Percentiles rank a stretch among this genome's conserved stretches.
phyloP scores from a whole-genome alignment of 2,329 filamentous ascomycete species.

The Lachnellula willkommii region DNA sequence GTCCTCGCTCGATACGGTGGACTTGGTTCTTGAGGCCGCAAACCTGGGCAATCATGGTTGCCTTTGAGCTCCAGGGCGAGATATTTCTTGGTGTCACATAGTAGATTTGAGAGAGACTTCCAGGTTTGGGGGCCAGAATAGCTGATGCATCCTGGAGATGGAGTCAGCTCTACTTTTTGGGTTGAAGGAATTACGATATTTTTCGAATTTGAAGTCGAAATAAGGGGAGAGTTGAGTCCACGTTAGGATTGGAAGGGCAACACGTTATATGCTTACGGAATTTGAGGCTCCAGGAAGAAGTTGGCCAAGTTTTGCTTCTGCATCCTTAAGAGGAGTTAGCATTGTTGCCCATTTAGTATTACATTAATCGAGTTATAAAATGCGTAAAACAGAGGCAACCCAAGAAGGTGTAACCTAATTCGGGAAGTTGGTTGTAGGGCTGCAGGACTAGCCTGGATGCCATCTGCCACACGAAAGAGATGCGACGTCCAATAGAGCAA shows the following conservation, averaged over 20 bases:
- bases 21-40: slow-evolving; percentile 70
- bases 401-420: not conserved
- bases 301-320: slow-evolving; percentile 23
- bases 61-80: slow-evolving; percentile 96
- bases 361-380: not conserved
- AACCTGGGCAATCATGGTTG: slow-evolving; percentile 87
- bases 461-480: not conserved
- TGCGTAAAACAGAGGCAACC: not conserved
- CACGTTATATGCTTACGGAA: not conserved
- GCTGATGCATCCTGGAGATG: not conserved
- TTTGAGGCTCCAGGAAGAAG: slow-evolving; percentile 20
- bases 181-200: not conserved
- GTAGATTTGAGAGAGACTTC: slow-evolving; percentile 20
- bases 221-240: too few relatives aligned
- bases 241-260: too few relatives aligned
- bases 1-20: slow-evolving; percentile 79
- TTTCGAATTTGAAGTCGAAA: not conserved
- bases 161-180: not conserved
- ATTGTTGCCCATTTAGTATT: not conserved
- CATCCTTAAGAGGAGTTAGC: slow-evolving; percentile 12
- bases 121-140: slow-evolving; percentile 12
- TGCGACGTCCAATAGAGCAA: not conserved
- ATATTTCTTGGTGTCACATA: slow-evolving; percentile 80
- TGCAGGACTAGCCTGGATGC: not conserved
- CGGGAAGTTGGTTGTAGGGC: not conserved